Conservation (phyloP, 2,329 filamentous ascomycete genomes). For the Pestalotiopsis sp. region DNA sequence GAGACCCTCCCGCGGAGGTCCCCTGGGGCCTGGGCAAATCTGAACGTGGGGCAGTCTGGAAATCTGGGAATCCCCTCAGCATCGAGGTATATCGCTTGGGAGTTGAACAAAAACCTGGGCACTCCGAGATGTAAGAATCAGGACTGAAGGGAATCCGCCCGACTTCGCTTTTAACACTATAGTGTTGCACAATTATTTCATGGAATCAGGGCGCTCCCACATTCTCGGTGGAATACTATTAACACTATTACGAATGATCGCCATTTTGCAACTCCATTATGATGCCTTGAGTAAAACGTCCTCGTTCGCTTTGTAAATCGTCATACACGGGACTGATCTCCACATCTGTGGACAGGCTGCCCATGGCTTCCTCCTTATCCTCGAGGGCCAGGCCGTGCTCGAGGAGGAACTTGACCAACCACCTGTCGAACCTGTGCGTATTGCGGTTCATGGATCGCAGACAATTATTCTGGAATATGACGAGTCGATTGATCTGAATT, state of each 20-base stretch:
- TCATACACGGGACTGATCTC: neutral
- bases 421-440: conserved; percentile 46
- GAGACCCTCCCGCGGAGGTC: no score
- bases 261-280: conserved; percentile 6
- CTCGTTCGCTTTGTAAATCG: neutral
- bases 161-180: no score
- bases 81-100: neutral
- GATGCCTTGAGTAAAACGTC: neutral
- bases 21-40: no score
- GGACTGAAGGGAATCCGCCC: neutral
- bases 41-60: neutral
- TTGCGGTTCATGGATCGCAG: conserved; percentile 28
- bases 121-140: neutral
- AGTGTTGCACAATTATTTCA: neutral
- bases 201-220: neutral
- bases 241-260: neutral
- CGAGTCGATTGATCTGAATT: conserved; percentile 32
- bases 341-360: neutral
- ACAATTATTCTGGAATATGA: conserved; percentile 36
- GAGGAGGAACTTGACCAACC: conserved; percentile 48
- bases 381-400: conserved; percentile 34
- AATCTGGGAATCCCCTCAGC: neutral
- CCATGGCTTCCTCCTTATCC: conserved; percentile 34
- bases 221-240: neutral
- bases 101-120: neutral